Evolutionary conservation across 257 asterid species (phyloP), one percentile per base, ranked within the genome.

Genomic region (Nicotiana benthamiana): DNA sequence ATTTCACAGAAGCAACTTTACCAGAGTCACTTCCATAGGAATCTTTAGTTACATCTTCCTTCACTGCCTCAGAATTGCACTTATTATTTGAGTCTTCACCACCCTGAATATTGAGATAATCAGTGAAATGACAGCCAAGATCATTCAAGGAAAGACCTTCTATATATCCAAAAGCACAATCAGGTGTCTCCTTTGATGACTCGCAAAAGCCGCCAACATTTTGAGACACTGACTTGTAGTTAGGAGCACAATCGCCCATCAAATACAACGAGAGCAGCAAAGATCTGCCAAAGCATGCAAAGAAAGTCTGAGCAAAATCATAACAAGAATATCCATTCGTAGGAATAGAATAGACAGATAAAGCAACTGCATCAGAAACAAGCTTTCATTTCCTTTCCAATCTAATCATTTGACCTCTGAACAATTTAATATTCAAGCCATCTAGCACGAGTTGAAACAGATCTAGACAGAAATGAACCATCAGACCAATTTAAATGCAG

Each of bases 171-270:
- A 60, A 53, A 82, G 80, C 36, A 40, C 79, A 66, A 75, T 60
- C 40, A 52, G 28, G 78, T 26, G 77, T 85, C 78, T 72, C 81
- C 7, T 65, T 24, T 64, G 83, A 80, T 62, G 84, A 68, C 77
- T 80, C 82, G 51, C 82, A 24, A 43, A n/a, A 30, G 74, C 67
- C 57, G 79, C 67, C 86, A 20, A 81, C 72, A 72, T 83, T 76
- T 75, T 75, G 80, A 84, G 62, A 80, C 60, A 75, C 80, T 32
- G 81, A 65, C 57, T 32, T 77, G 77, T 77, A 46, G 83, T 65
- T 11, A 32, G 80, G 57, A 70, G 82, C 15, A 59, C 68, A 75
- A 66, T 75, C 84, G 75, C 85, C 93, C 91, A 84, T 86, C 85
- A 62, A 84, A 75, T 59, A 82, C 36, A 84, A 72, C 66, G 64